Evolutionary conservation across 371 early-diverging fungal genomes (phyloP), one percentile per base, ranked within the genome.

Genomic region (Funneliformis caledonium): DNA sequence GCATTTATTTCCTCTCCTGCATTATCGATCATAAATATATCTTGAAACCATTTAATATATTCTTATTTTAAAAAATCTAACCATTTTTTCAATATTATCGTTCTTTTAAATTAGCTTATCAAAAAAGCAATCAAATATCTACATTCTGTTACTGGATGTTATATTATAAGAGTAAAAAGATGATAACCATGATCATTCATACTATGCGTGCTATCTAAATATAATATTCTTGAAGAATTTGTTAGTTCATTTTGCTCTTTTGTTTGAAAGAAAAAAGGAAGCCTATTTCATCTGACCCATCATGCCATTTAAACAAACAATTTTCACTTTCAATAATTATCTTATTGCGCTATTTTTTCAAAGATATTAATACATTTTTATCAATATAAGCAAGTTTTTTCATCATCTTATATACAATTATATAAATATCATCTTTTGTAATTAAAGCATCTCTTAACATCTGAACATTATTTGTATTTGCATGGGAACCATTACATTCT

Each of bases 381-480:
- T 64, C 64, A 64, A 64, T 11, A 12, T 64, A 64, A 19, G 33
- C 33, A 64, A 22, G 33, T 26, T 7, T 6, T 64, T 64, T 64
- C 10, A 64, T 64, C 2, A 6, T 64, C 26, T 64, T 64, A 64
- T 64, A 9, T 0, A 64, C 31, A 7, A 64, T 64, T 31, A 31
- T 26, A 64, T 64, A 64, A 64, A 69, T 69, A 19, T 69, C 9
- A 69, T 69, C 42, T 69, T 14, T 42, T 42, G 70, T 69, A 45
- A 69, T 16, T 69, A 69, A 42, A 9, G 22, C 16, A 69, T 69
- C 42, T 45, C 22, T 12, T 42, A 69, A 14, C 2, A 16, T n/a
- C 5, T 45, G 70, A 69, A 69, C n/a, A 69, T 69, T 43, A 14
- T 69, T 9, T 37, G n/a, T 3, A 70, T 70, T 0, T 3, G 12